These are phyloP conservation scores for Ceraceosorus guamensis DNA, from an alignment of 1,284 basidiomycete species.

Conservation along the genomic window DNA sequence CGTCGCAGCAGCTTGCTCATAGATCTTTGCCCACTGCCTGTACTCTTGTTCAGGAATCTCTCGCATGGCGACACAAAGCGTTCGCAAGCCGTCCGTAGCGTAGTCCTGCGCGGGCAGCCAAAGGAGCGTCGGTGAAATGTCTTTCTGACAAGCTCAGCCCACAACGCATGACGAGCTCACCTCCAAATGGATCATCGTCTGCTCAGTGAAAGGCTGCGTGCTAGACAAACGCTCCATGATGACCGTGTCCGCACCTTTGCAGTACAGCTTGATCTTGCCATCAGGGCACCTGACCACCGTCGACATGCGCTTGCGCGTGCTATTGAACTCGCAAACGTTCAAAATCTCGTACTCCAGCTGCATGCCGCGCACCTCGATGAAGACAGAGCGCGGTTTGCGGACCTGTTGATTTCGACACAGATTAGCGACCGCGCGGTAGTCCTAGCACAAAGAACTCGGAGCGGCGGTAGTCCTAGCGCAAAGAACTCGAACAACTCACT, in stretches of 20 bases:
- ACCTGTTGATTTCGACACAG: not conserved
- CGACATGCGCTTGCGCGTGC: slow-evolving; percentile 94
- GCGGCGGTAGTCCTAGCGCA: too few relatives aligned
- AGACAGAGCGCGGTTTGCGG: slow-evolving; percentile 90
- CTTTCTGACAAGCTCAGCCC: too few relatives aligned
- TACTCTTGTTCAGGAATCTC: slow-evolving; percentile 89
- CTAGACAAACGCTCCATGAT: slow-evolving; percentile 50
- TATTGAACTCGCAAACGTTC: slow-evolving; percentile 98
- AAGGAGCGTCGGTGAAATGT: not conserved
- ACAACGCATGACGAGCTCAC: not conserved
- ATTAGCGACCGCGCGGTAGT: not conserved
- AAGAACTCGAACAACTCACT: too few relatives aligned
- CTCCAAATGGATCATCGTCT: slow-evolving; percentile 82
- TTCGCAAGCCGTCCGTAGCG: slow-evolving; percentile 90
- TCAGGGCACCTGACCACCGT: slow-evolving; percentile 80
- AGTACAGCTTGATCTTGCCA: slow-evolving; percentile 87
- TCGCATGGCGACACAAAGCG: slow-evolving; percentile 89
- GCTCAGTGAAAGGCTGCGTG: slow-evolving; percentile 71
- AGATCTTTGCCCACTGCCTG: slow-evolving; percentile 74
- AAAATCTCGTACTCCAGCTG: slow-evolving; percentile 79
- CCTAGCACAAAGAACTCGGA: too few relatives aligned
- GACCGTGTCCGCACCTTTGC: slow-evolving; percentile 96
- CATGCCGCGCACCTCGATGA: slow-evolving; percentile 69
- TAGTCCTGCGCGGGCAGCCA: slow-evolving; percentile 8
- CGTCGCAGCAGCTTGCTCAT: slow-evolving; percentile 83